phyloP scores from a whole-genome alignment of 129 eudicot genomes.

The Chrysanthemum lavandulifolium region DNA sequence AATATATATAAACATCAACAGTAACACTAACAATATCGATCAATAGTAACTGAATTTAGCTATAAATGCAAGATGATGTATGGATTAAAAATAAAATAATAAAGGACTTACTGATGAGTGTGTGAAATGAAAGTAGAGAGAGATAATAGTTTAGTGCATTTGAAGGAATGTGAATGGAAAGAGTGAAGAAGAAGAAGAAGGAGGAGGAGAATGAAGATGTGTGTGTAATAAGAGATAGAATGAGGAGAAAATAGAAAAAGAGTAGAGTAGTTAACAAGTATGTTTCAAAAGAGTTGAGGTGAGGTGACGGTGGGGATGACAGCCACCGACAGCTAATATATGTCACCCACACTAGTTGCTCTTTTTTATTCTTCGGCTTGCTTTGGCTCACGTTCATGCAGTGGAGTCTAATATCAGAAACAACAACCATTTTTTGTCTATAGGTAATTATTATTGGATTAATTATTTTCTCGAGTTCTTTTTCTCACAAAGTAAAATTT shows the following conservation, averaged over 20 bases:
- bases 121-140: conserved; percentile 1
- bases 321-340: conserved; percentile 47
- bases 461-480: too few species aligned
- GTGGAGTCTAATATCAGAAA: too few species aligned
- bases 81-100: background rate
- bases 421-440: too few species aligned
- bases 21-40: background rate
- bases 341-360: conserved; percentile 6
- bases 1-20: background rate
- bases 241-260: background rate
- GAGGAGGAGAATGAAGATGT: background rate
- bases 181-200: background rate
- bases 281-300: conserved; percentile 20
- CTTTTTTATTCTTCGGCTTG: conserved; percentile 10
- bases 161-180: conserved; percentile 19
- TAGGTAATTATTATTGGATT: too few species aligned
- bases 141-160: conserved; percentile 29
- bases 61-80: background rate
- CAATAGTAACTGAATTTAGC: too few species aligned
- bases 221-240: background rate
- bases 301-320: conserved; percentile 33
- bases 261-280: conserved; percentile 29
- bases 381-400: conserved; percentile 25
- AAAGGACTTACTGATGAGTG: conserved; percentile 15
- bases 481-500: too few species aligned